Percentiles rank a stretch among this genome's conserved stretches.
phyloP scores from a whole-genome alignment of 257 asterid genomes.

The Ligustrum vulgare region DNA sequence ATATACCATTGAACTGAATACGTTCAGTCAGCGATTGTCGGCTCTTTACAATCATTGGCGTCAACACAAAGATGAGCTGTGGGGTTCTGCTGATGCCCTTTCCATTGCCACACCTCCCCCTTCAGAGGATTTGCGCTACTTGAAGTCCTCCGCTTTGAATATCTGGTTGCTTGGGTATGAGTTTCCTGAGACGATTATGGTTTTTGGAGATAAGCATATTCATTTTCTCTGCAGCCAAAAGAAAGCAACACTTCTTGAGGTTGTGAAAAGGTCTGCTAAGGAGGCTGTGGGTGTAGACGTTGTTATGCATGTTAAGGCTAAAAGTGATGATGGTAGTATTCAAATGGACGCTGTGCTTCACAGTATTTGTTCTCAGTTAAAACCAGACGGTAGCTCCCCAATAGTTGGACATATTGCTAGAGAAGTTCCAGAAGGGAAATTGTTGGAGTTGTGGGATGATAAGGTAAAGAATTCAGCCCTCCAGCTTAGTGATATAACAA shows the following conservation, averaged over 20 bases:
- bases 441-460: constrained; percentile 58
- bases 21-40: constrained; percentile 49
- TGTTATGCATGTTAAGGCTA: constrained; percentile 52
- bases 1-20: constrained; percentile 43
- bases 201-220: constrained; percentile 48
- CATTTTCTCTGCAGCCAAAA: constrained; percentile 62
- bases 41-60: constrained; percentile 58
- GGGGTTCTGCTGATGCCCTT: constrained; percentile 61
- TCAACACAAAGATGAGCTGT: constrained; percentile 39
- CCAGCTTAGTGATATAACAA: constrained; percentile 46
- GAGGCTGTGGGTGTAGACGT: constrained; percentile 40
- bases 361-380: constrained; percentile 37
- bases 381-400: constrained; percentile 30
- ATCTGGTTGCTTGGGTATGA: constrained; percentile 78
- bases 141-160: constrained; percentile 60
- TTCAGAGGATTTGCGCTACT: constrained; percentile 69
- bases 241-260: constrained; percentile 56
- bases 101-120: constrained; percentile 64
- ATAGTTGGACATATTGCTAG: constrained; percentile 49
- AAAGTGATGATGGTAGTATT: constrained; percentile 48
- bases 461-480: constrained; percentile 51
- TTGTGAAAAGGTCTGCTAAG: constrained; percentile 49
- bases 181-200: constrained; percentile 75
- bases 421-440: constrained; percentile 67
- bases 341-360: constrained; percentile 48